Conservation (phyloP, 192 early-diverging fungal genomes). For the Phlyctochytrium planicorne region DNA sequence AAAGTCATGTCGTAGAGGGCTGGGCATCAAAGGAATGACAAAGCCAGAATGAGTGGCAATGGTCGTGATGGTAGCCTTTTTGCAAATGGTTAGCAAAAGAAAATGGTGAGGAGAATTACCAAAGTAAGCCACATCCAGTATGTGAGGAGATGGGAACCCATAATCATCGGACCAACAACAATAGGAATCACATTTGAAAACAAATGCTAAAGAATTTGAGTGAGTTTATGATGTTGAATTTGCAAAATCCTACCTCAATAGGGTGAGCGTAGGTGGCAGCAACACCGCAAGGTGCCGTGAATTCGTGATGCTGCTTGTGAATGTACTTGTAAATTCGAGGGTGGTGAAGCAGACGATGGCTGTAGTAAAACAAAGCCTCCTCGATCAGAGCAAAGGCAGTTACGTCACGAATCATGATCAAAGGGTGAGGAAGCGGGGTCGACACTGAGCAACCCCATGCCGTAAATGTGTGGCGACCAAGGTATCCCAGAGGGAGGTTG, state of each 20-base stretch:
- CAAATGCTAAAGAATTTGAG: slow-evolving; percentile 47
- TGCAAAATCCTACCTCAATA: slow-evolving; percentile 48
- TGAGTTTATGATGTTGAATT: neutral
- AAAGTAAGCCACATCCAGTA: neutral
- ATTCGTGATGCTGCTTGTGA: slow-evolving; percentile 95
- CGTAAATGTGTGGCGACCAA: neutral
- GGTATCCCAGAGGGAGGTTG: slow-evolving; percentile 5
- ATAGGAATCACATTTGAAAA: slow-evolving; percentile 84
- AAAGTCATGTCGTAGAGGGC: slow-evolving; percentile 13
- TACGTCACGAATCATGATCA: slow-evolving; percentile 32
- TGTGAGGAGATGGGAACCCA: slow-evolving; percentile 35
- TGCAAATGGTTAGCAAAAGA: neutral
- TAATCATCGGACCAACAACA: slow-evolving; percentile 71
- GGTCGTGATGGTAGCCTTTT: slow-evolving; percentile 11
- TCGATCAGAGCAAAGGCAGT: slow-evolving; percentile 74
- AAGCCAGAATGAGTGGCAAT: slow-evolving; percentile 21
- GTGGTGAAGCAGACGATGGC: slow-evolving; percentile 84
- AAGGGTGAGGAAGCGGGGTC: slow-evolving; percentile 2
- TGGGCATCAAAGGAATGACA: slow-evolving; percentile 4
- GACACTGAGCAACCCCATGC: neutral
- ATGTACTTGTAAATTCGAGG: slow-evolving; percentile 81
- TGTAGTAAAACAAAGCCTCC: slow-evolving; percentile 85
- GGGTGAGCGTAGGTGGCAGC: slow-evolving; percentile 91
- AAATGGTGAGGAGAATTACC: neutral
- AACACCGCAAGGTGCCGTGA: slow-evolving; percentile 83